Base-by-base conservation (phyloP, 139 green algal species). In the Tetradesmus lagerheimii region DNA sequence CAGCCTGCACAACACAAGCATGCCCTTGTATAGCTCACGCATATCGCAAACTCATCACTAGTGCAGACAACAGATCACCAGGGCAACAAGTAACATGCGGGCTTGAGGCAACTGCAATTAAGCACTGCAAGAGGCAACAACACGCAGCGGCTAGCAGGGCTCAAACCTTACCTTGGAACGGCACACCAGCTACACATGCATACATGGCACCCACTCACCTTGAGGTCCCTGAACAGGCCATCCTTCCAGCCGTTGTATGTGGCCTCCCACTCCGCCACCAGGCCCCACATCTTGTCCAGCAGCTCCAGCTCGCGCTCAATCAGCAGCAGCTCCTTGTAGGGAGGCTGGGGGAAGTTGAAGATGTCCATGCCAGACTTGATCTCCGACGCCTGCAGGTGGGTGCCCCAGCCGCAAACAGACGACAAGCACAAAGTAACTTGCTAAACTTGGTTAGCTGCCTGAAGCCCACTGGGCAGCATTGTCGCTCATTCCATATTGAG, bases 281-380 rank as follows among this genome's bases (percentile, higher is more conserved):
- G 62, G 50, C 79, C 43, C 97, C 97, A 99, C 35, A 98, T 94
- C 62, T 89, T 94, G 23, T 96, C 93, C 87, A 99, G 88, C 74
- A 95, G 76, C 71, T 97, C 93, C 25, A 98, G 76, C 15, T 98
- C 96, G 83, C 94, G 93, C 91, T 96, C 94, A 84, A 94, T 95
- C 34, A 87, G 78, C 0, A 66, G 89, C 53, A 97, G 89, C 83
- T 96, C 95, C 88, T 96, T 96, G 92, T 97, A 97, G 12, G 93
- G 84, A 1, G 96, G 97, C 89, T 96, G 91, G 8, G 94, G 90
- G 11, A 98, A 96, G 87, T 85, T 90, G 93, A 99, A 99, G 89
- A 99, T 98, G 82, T 98, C 96, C 95, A 98, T 96, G 89, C 97
- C 97, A 27, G 85, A 71, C 92, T 97, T 97, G 88, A 98, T 93